Base-by-base conservation (phyloP, 2,329 filamentous ascomycete genomes). In the Bipolaris gigantea region DNA sequence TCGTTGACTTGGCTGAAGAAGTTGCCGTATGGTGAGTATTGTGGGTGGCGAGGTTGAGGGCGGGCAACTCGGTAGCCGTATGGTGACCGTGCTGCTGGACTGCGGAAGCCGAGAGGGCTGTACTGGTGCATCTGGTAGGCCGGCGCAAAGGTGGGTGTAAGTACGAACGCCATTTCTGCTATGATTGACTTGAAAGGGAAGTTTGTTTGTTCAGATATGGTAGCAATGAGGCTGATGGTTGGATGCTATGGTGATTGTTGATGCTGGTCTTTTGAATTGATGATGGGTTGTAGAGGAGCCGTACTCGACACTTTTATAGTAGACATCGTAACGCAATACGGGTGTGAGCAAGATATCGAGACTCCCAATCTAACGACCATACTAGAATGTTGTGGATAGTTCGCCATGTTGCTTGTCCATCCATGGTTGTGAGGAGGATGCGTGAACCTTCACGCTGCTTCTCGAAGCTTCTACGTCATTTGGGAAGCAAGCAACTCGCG, bases 1-100 rank as follows among this genome's bases (percentile, higher is more conserved):
- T 71, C 62, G 33, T 73, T 67, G 43, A 74, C 57, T 46, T 73
- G 65, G 36, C 59, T 67, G 48, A 73, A 64, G 60, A 73, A 71
- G 21, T 70, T 66, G 27, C 62, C 57, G 42, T 71, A 72, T 5
- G 69, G 63, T 3, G 68, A 66, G 51, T 62, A 61, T 19, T 64
- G 56, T 5, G 60, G 59, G 33, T 58, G 63, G 23, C 55, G 57
- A 36, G 59, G 49, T 34, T 65, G 58, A n/a, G 60, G 51, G 3
- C 58, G 54, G 11, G 53, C 42, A 46, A 57, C 52, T 40, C 61
- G 64, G 39, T 61, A 64, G 34, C 57, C 52, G 32, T 65, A 64
- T 11, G 56, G 30, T 5, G 68, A 58, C 44, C 61, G 64, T 36
- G 61, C 59, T 23, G 43, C 42, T 11, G 67, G 65, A 1, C 57